Conservation (phyloP, 345 rosid species). For the Combretum micranthum region DNA sequence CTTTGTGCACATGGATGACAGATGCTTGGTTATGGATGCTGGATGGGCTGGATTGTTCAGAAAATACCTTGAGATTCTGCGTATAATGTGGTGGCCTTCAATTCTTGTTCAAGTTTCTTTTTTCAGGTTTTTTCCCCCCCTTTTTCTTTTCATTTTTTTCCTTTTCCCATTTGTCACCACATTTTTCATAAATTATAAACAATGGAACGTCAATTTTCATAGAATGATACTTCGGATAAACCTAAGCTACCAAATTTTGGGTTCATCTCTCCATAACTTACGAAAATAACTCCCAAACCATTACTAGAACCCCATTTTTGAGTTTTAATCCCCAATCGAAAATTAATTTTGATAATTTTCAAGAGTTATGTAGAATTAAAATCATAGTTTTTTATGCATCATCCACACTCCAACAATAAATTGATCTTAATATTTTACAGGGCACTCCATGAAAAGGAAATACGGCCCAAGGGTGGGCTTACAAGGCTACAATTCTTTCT, state of each 20-base stretch:
- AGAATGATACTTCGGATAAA: neutral
- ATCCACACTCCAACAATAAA: neutral
- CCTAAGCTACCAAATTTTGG: too few relatives aligned
- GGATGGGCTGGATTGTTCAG: slow-evolving; percentile 96
- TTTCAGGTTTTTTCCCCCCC: slow-evolving; percentile 39
- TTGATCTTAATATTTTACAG: slow-evolving; percentile 31
- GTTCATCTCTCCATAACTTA: too few relatives aligned
- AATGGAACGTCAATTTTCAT: neutral
- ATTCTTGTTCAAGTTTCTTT: slow-evolving; percentile 97
- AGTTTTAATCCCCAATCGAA: too few relatives aligned
- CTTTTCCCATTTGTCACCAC: too few relatives aligned
- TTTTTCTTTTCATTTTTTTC: neutral
- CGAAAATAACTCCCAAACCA: too few relatives aligned
- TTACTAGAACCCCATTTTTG: too few relatives aligned
- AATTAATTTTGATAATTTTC: too few relatives aligned
- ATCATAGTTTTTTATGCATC: neutral
- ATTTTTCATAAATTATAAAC: too few relatives aligned
- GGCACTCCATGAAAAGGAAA: slow-evolving; percentile 86
- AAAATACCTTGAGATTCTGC: slow-evolving; percentile 90
- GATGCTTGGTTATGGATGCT: slow-evolving; percentile 95
- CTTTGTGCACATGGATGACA: slow-evolving; percentile 14
- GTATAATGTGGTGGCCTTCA: slow-evolving; percentile 99
- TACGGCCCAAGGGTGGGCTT: slow-evolving; percentile 34
- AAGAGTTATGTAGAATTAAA: neutral
- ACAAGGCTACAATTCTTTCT: slow-evolving; percentile 87